A percentile compares a stretch with the other conserved stretches of the same genome.
Conservation (phyloP, 768 basidiomycete genomes). For the Dentipellis sp. region DNA sequence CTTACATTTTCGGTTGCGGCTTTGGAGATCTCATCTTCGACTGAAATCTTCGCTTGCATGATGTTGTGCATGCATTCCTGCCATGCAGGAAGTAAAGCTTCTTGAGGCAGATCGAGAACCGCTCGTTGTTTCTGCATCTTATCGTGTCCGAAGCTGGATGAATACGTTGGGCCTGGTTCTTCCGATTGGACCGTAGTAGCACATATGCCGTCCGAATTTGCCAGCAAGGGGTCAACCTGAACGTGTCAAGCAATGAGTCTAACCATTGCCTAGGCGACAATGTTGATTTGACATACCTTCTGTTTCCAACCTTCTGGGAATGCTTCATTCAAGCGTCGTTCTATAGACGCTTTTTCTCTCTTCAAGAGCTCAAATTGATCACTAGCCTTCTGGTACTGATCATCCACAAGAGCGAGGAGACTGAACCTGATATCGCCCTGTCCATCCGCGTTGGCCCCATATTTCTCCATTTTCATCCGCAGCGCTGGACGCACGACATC, state of each 20-base stretch:
- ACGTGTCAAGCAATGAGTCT: background rate
- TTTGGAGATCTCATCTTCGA: slow-evolving; percentile 44
- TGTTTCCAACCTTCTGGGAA: slow-evolving; percentile 27
- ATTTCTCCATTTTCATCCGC: slow-evolving; percentile 51
- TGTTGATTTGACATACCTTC: slow-evolving; percentile 19
- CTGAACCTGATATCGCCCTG: slow-evolving; percentile 42
- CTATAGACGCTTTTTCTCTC: slow-evolving; percentile 34
- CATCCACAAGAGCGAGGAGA: slow-evolving; percentile 52
- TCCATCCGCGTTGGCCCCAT: slow-evolving; percentile 35
- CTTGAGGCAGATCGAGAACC: slow-evolving; percentile 34
- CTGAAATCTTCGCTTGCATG: slow-evolving; percentile 25
- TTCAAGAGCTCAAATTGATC: slow-evolving; percentile 47
- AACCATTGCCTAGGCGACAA: background rate
- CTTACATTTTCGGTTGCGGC: slow-evolving; percentile 36
- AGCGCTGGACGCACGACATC: slow-evolving; percentile 52
- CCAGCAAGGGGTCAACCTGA: slow-evolving; percentile 33
- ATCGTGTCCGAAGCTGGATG: slow-evolving; percentile 35
- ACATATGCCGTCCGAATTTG: slow-evolving; percentile 24
- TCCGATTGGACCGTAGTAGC: slow-evolving; percentile 20
- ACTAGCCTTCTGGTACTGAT: slow-evolving; percentile 34
- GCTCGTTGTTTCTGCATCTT: slow-evolving; percentile 33
- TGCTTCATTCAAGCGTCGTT: slow-evolving; percentile 31
- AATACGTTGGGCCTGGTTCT: slow-evolving; percentile 25
- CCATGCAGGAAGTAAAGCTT: slow-evolving; percentile 34
- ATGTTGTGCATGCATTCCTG: slow-evolving; percentile 34